phyloP scores from a whole-genome alignment of 805 yeast genomes.

The Yamadazyma scolyti region DNA sequence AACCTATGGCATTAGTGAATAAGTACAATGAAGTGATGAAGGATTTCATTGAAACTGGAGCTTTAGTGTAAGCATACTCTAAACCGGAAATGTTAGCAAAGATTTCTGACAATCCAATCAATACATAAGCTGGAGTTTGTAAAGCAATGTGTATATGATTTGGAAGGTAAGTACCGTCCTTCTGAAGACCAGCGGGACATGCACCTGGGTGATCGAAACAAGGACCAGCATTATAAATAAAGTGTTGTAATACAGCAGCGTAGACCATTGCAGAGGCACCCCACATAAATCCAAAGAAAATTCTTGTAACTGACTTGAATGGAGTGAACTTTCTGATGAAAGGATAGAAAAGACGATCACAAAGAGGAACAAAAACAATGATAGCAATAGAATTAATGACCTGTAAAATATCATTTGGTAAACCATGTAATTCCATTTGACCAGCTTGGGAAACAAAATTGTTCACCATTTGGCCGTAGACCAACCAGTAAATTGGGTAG shows the following conservation, averaged over 20 bases:
- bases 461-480: constrained; percentile 67
- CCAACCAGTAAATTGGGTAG: constrained; percentile 73
- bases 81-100: constrained; percentile 78
- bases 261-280: constrained; percentile 66
- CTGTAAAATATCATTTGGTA: constrained; percentile 78
- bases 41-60: constrained; percentile 67
- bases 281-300: constrained; percentile 64
- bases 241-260: constrained; percentile 72
- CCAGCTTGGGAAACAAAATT: constrained; percentile 75
- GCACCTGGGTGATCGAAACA: constrained; percentile 61
- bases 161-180: constrained; percentile 29
- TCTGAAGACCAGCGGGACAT: constrained; percentile 32
- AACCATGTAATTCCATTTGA: constrained; percentile 67
- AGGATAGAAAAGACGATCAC: constrained; percentile 54
- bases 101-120: constrained; percentile 73
- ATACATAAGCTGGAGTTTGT: constrained; percentile 68
- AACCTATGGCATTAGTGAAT: constrained; percentile 71
- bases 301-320: constrained; percentile 70
- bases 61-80: constrained; percentile 82
- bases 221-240: constrained; percentile 68
- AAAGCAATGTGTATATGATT: constrained; percentile 63
- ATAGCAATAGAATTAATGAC: constrained; percentile 73
- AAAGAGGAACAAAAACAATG: constrained; percentile 73
- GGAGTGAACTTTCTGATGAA: constrained; percentile 43
- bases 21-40: constrained; percentile 64